Base-by-base conservation (phyloP, 78 protist species). In the Chrysochromulina parva region DNA sequence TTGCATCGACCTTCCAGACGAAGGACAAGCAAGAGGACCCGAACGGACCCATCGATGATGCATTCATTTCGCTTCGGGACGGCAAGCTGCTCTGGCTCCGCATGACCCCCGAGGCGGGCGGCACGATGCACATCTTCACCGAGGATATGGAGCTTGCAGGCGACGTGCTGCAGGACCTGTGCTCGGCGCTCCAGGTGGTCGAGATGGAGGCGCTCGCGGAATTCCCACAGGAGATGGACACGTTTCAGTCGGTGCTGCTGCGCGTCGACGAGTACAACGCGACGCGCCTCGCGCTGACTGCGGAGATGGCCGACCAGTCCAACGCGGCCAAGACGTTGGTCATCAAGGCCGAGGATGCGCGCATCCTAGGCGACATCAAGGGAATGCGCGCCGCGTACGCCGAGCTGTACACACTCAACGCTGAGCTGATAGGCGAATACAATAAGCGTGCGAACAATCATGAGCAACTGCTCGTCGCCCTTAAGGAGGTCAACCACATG, bases 271-370 rank as follows among this genome's bases (percentile, higher is more conserved):
- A 85, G 84, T 71, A 6, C 88, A 91, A 93, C 74, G 54, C 76
- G 50, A 66, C 26, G 28, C 81, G 95, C 17, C 52, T 93, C 20
- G 0, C 67, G 82, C 71, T 93, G 28, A 80, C 95, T 0, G 92
- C 92, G 3, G 93, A 93, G 20, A 91, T 93, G 85, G 95, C 95
- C 26, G 95, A 93, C 62, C 17, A 55, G 13, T 38, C 92, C 24
- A 92, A 90, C 48, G 48, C 52, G 26, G 91, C 91, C n/a, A 93
- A 93, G 85, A n/a, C 85, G 62, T 59, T 93, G 28, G 89, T 93
- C 11, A 14, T 93, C 78, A n/a, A 52, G 62, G 95, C 95, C 0
- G 95, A 93, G 67, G 95, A 93, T 38, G 71, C 91, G 48, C 76
- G 95, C 20, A 13, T 93, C 28, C 82, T 93, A 17, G n/a, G 48